phyloP scores from a whole-genome alignment of 139 green algal species.

The Chlamydomonas incerta region DNA sequence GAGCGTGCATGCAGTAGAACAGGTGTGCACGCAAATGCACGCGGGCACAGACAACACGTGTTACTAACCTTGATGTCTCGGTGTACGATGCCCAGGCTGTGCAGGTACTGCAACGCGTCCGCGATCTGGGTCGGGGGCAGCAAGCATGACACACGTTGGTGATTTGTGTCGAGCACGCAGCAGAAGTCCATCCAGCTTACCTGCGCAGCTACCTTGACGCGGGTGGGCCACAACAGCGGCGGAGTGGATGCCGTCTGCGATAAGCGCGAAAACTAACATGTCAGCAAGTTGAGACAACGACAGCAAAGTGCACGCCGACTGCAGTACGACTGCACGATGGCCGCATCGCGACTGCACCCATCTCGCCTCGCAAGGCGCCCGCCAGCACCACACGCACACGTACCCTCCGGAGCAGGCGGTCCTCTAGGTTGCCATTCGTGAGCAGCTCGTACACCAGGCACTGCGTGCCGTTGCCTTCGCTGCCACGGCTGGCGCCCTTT shows the following conservation, averaged over 20 bases:
- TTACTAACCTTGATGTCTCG: slow-evolving; percentile 46
- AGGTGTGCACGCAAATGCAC: neutral
- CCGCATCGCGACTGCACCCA: no score
- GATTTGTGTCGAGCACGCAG: no score
- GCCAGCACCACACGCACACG: neutral
- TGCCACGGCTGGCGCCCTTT: neutral
- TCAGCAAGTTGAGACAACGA: no score
- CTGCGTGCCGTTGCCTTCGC: neutral
- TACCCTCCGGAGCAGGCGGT: slow-evolving; percentile 44
- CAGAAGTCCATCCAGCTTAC: neutral
- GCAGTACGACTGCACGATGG: no score
- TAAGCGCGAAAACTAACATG: no score
- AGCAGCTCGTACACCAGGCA: slow-evolving; percentile 68
- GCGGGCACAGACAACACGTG: no score
- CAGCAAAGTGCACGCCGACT: no score
- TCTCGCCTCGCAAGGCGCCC: no score
- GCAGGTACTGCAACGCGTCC: slow-evolving; percentile 54
- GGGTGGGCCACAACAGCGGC: slow-evolving; percentile 43
- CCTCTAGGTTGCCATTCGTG: slow-evolving; percentile 58
- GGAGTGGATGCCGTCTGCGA: neutral
- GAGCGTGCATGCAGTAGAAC: no score
- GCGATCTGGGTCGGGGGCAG: slow-evolving; percentile 37
- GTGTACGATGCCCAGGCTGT: slow-evolving; percentile 58
- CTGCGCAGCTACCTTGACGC: slow-evolving; percentile 26
- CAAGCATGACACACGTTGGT: neutral